These are phyloP conservation scores for Penicillium robsamsonii DNA, from an alignment of 495 filamentous ascomycete genomes.

Conservation along the genomic window DNA sequence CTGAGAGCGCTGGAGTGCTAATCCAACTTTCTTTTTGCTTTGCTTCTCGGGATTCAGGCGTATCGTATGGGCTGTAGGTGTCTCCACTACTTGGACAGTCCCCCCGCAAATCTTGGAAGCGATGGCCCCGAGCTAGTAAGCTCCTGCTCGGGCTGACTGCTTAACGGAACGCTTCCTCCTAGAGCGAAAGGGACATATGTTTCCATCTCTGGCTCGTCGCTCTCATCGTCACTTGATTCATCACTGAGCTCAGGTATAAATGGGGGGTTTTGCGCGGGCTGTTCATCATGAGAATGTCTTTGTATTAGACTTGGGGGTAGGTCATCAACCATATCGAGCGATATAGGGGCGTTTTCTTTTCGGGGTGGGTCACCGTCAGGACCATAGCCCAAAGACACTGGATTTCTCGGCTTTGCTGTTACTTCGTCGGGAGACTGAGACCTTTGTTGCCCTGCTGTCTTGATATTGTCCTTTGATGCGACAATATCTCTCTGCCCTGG, in stretches of 20 bases:
- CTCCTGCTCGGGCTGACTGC: slow-evolving; percentile 29
- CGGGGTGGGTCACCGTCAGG: neutral
- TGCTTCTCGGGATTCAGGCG: slow-evolving; percentile 11
- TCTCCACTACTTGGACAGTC: slow-evolving; percentile 41
- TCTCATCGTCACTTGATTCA: slow-evolving; percentile 23
- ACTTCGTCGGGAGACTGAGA: too few relatives aligned
- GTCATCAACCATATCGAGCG: neutral
- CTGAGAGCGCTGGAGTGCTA: slow-evolving; percentile 3
- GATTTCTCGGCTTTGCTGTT: neutral
- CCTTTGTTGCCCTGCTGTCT: neutral
- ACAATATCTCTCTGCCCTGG: neutral
- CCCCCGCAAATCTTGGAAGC: slow-evolving; percentile 20
- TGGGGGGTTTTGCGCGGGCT: neutral
- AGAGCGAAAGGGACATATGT: slow-evolving; percentile 51
- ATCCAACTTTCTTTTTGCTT: neutral
- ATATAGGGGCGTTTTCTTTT: neutral
- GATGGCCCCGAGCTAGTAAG: slow-evolving; percentile 26
- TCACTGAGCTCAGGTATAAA: neutral
- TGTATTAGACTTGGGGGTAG: neutral
- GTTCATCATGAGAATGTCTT: neutral
- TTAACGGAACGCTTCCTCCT: slow-evolving; percentile 27
- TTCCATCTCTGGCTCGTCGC: slow-evolving; percentile 48
- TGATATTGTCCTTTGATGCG: neutral
- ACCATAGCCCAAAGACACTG: neutral
- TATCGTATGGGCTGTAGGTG: slow-evolving; percentile 23